Conservation (phyloP, 2,329 filamentous ascomycete species). For the Paradendryphiella salina region DNA sequence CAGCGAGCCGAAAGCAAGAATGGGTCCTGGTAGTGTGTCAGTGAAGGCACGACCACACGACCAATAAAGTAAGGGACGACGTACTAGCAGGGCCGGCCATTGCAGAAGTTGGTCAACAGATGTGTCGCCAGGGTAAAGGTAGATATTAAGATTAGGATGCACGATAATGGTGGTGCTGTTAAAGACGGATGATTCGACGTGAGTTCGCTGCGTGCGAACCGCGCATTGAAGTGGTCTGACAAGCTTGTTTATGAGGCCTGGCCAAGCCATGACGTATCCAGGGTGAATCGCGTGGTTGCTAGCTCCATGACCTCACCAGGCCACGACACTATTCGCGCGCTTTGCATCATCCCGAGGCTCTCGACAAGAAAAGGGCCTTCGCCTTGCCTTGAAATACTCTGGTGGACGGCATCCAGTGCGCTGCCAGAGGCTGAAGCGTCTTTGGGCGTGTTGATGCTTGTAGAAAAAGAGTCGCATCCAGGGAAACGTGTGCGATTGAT, state of each 20-base stretch:
- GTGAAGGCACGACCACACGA: neutral
- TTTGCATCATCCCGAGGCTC: conserved; percentile 23
- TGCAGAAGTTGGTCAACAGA: neutral
- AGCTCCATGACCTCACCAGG: conserved; percentile 19
- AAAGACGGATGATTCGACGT: conserved; percentile 6
- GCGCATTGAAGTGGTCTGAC: conserved; percentile 1
- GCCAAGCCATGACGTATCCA: conserved; percentile 24
- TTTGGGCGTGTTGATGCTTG: neutral
- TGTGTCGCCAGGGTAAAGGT: neutral
- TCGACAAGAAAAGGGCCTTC: conserved; percentile 5
- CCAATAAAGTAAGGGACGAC: conserved; percentile 13
- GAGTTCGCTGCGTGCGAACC: conserved; percentile 7
- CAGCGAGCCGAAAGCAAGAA: conserved; percentile 61
- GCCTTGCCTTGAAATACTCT: conserved; percentile 8
- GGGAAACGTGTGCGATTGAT: neutral
- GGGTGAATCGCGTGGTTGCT: conserved; percentile 11
- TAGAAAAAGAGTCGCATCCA: neutral
- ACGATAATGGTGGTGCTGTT: conserved; percentile 7
- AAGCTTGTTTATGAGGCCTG: conserved; percentile 25
- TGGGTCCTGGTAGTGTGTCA: conserved; percentile 51
- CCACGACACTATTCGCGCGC: conserved; percentile 10
- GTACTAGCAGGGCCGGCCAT: conserved; percentile 26
- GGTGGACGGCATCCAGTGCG: neutral
- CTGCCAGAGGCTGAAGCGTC: neutral
- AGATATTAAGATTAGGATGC: conserved; percentile 17